Evolutionary conservation across 2,329 filamentous ascomycete species (phyloP), one percentile per base, ranked within the genome.

Genomic region (Aspergillus phoenicis): DNA sequence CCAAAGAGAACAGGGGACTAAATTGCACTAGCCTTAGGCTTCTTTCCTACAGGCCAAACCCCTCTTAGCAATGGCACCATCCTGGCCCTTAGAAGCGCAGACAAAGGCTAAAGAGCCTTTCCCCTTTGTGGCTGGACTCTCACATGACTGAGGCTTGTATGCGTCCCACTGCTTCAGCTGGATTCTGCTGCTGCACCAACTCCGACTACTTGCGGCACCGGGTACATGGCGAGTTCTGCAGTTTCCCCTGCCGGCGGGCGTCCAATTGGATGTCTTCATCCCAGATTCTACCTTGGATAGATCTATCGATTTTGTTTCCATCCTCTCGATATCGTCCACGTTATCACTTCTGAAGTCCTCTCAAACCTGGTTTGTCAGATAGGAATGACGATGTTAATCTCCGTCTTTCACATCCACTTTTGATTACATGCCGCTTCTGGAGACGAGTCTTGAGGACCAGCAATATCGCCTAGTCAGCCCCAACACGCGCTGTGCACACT

Each of bases 111-210:
- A 24, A 24, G 13, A 13, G 24, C 15, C 39, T 24, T 30, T 17
- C 39, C n/a, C 53, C 26, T 36, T 47, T 52, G 49, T 61, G 59
- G 59, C 55, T 61, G 51, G 26, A 49, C 20, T 38, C 57, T 59
- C 57, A 59, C 57, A 57, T 60, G 52, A 60, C 54, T 60, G 52
- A 38, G 58, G 52, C 58, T 60, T 56, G 58, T 52, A 56, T 60
- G 36, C 43, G 58, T 54, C 58, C 58, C 58, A 57, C 61, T 57
- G 41, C 49, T 26, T 48, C 43, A 45, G 30, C 48, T 43, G 57
- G 45, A 52, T 53, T 59, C 55, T 61, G 57, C 33, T 24, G 41
- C 39, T 43, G 47, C 47, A 43, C 43, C 36, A 59, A 48, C 52
- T 52, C 58, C 52, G 52, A 30, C 43, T 55, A 55, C 53, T 49